phyloP scores from a whole-genome alignment of 805 yeast genomes.

The Zygosaccharomyces rouxii region DNA sequence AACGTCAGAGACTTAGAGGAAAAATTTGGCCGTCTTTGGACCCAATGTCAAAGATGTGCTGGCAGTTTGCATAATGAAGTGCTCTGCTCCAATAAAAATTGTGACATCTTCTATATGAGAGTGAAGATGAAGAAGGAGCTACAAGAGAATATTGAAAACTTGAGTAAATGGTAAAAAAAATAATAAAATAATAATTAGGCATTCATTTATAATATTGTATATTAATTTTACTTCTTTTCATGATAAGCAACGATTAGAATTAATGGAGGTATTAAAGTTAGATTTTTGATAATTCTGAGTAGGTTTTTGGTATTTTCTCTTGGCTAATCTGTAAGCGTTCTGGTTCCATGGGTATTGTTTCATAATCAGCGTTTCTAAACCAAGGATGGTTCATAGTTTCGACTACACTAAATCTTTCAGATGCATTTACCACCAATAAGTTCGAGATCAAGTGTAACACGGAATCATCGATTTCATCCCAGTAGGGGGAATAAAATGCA shows the following conservation, averaged over 20 bases:
- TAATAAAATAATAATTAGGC: not conserved
- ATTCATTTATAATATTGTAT: not conserved
- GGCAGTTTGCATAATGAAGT: constrained; percentile 96
- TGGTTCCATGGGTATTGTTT: constrained; percentile 17
- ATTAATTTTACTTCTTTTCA: not conserved
- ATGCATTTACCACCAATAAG: constrained; percentile 59
- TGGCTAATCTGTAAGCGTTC: constrained; percentile 32
- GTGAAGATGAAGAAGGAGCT: constrained; percentile 45
- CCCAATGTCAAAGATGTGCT: constrained; percentile 96
- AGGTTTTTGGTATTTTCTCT: constrained; percentile 35
- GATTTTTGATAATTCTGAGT: constrained; percentile 34
- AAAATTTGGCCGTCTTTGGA: constrained; percentile 87
- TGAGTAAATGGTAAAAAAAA: constrained; percentile 38
- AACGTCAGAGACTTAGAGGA: constrained; percentile 76
- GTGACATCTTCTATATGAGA: constrained; percentile 97
- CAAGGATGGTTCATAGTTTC: constrained; percentile 88
- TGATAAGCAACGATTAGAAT: not conserved
- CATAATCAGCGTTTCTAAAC: constrained; percentile 40
- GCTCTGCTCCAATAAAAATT: constrained; percentile 88
- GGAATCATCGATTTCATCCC: constrained; percentile 66
- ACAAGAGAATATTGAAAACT: constrained; percentile 37
- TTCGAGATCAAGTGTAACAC: constrained; percentile 63
- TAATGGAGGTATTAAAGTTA: not conserved
- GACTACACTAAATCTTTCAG: constrained; percentile 71
- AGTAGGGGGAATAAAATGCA: constrained; percentile 75